Percentiles rank a stretch among this genome's conserved stretches.
Evolutionary conservation across 345 rosid species (phyloP).

Genomic region (Heritiera fomes): DNA sequence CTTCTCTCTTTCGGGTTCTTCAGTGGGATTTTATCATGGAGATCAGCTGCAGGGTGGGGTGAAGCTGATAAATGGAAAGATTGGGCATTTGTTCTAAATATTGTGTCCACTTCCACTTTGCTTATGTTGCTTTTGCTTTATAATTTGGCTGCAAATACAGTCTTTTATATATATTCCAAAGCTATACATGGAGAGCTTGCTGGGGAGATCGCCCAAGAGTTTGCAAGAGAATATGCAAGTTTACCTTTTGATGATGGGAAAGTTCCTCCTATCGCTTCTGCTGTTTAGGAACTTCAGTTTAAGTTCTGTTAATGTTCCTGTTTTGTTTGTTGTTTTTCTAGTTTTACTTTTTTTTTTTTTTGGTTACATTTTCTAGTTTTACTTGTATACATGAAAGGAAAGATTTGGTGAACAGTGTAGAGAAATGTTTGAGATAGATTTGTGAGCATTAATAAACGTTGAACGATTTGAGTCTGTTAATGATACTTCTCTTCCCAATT

Average conservation of each 20-base stretch:
- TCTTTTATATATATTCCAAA: slow-evolving; percentile 69
- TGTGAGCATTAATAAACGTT: background rate
- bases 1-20: slow-evolving; percentile 33
- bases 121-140: slow-evolving; percentile 38
- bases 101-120: slow-evolving; percentile 45
- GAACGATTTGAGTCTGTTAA: background rate
- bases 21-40: slow-evolving; percentile 32
- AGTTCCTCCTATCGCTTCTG: slow-evolving; percentile 64
- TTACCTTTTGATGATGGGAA: slow-evolving; percentile 78
- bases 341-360: background rate
- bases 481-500: background rate
- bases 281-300: slow-evolving; percentile 11
- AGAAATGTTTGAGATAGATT: background rate
- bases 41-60: slow-evolving; percentile 21
- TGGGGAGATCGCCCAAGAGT: slow-evolving; percentile 70
- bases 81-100: slow-evolving; percentile 42
- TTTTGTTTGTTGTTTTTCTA: background rate
- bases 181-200: slow-evolving; percentile 73
- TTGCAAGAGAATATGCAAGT: slow-evolving; percentile 61
- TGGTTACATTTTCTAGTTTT: background rate
- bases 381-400: background rate
- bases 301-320: background rate
- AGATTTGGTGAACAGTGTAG: slow-evolving; percentile 1
- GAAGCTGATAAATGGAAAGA: slow-evolving; percentile 41
- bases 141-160: slow-evolving; percentile 49